Evolutionary conservation across 306 rosid species (phyloP), one percentile per base, ranked within the genome.

Genomic region (Biancaea sappan): DNA sequence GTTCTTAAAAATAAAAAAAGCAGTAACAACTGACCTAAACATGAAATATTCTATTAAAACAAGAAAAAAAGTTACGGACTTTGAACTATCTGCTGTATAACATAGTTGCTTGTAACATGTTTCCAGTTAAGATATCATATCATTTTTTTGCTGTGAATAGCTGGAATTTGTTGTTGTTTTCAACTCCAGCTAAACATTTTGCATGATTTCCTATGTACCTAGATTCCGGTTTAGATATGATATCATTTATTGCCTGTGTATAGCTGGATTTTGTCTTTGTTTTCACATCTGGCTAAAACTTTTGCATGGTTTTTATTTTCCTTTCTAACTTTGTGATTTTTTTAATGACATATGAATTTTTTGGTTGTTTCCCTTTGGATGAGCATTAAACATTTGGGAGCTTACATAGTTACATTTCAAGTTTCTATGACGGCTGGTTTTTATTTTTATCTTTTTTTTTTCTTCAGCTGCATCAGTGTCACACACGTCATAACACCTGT

Each of bases 241-340:
- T 71, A 38, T 72, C 16, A 8, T 56, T 53, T 76, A 66, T 75
- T 46, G 58, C 31, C 63, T 53, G 26, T 82, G 54, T 48, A 34
- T 72, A 75, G 87, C 76, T 80, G 85, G 85, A 76, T 70, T 77
- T 69, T 77, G 73, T 76, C 63, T 62, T 29, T 52, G 73, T 69
- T 77, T 66, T 52, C 74, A 38, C 18, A 74, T 71, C 51, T 21
- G 0, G 62, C 70, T 57, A 72, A 53, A 66, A 29, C 71, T 73
- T 77, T 28, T 53, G 16, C 35, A 15, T 71, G 46, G 25, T 46
- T 66, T 71, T 75, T 44, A 25, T 35, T 56, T 63, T 24, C 67
- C 6, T 67, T 77, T 75, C 15, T 68, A 11, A 75, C 34, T 40
- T 35, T 22, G 26, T 34, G 71, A 40, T 79, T 79, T 75, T 24